Base-by-base conservation (phyloP, 495 filamentous ascomycete genomes). In the Achaetomiella virescens region DNA sequence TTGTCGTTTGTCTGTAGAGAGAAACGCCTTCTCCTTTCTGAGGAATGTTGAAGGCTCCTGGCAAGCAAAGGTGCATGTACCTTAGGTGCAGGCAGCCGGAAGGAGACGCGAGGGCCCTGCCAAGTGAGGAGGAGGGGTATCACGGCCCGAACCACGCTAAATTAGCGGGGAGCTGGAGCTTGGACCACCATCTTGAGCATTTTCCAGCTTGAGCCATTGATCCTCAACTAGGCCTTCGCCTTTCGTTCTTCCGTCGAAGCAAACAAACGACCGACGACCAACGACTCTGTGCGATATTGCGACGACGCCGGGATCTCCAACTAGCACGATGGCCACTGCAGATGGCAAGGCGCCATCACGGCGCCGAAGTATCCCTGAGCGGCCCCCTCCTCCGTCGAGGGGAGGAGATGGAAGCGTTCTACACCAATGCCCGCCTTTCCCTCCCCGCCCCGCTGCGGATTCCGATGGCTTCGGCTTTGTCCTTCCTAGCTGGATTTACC, bases 401-500 rank as follows among this genome's bases (percentile, higher is more conserved):
- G 11, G 55, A 60, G 18, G 60, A 67, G 40, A 31, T 64, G 27
- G 59, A 62, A n/a, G 50, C 55, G 18, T 18, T 60, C 25, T 59
- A 61, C 48, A 54, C 33, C 10, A 67, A 76, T 31, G 70, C 77
- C 2, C 84, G 91, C 29, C 78, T 96, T 46, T 67, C 84, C 79
- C 58, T 83, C 78, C 70, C 72, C 25, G 55, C 68, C 3, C 59
- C 75, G 22, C 54, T 80, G 41, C 88, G 91, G 31, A 73, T 95
- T 22, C 81, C 84, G 21, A 71, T 84, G 46, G 80, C 81, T 17
- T 72, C 79, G 2, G 38, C 75, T 9, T 67, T 81, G 4, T 82
- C 84, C 14, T 85, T 88, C 64, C 38, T 80, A 17, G 72, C 83
- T 27, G 92, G 91, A 17, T 67, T 85, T 54, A 66, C 66, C 17